Base-by-base conservation (phyloP, 768 basidiomycete genomes). In the Pisolithus microcarpus region DNA sequence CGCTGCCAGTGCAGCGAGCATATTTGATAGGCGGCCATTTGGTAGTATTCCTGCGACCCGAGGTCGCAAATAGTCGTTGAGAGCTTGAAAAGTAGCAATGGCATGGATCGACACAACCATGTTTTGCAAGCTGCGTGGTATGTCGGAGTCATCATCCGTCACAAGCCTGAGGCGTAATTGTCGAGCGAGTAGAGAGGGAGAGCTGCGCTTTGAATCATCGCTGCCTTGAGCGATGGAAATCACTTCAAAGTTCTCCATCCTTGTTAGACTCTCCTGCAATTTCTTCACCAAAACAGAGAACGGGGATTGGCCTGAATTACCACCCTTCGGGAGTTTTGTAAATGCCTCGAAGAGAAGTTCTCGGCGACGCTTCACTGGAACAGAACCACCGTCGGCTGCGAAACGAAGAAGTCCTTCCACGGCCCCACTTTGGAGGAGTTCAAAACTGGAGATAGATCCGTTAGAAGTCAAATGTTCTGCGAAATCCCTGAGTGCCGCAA, bases 61-160 rank as follows among this genome's bases (percentile, higher is more conserved):
- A 23, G 95, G 95, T 1, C 92, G 85, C 11, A 98, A 79, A 65
- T 97, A 99, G 65, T 96, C 94, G 61, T 96, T 91, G 28, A 98
- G 77, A 1, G 95, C 93, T 65, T 96, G 92, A 78, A 98, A 92
- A 1, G 93, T 97, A 1, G 96, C 95, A 55, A 98, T 96, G 6
- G 94, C 95, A 63, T 98, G 95, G 54, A 98, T 98, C 7, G 94
- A 97, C 19, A 98, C 90, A 37, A 92, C 90, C 61, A 98, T 89
- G 57, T 91, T 93, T 61, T 87, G 87, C 31, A 90, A 72, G 62
- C 79, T 85, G 49, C 85, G 82, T 16, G 96, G 95, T 19, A 95
- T 79, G 57, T 93, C 92, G 0, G 87, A 81, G 31, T 88, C 90
- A 48, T 96, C 91, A 9, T 85, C 85, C 1, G 93, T 91, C n/a